Evolutionary conservation across 352 stramenopile genomes (phyloP), one percentile per base, ranked within the genome.

Genomic region (Phytopythium oedochilum): DNA sequence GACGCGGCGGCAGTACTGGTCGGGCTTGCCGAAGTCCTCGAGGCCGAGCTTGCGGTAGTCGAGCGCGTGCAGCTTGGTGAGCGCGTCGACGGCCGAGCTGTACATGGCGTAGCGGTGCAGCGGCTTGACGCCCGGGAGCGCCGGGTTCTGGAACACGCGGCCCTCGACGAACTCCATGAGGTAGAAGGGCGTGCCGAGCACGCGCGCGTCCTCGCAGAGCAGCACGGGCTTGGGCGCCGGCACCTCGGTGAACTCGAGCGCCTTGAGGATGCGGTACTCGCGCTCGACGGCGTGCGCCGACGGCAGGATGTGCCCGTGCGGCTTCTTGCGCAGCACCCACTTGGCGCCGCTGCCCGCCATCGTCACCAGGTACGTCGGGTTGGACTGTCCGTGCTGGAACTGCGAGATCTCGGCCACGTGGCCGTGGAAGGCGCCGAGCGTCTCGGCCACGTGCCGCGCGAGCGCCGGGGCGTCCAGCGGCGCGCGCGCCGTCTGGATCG

Each of bases 351-450:
- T 83, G 47, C 59, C 35, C 23, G 43, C 58, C 75, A 90, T 89
- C 5, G 55, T 74, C 48, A 96, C 53, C 28, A 92, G 68, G 66
- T 94, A 96, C 57, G 87, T 96, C 35, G 87, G 87, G 66, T 96
- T 96, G 12, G 78, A 92, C 61, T 96, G 87, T 7, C 87, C 87
- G 47, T 95, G 78, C 53, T 80, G 63, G 61, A 96, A 96, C 69
- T 96, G 83, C 45, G 70, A 49, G 47, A 96, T 81, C 53, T 75
- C 68, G 32, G 61, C 66, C 50, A 89, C 72, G 29, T 70, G 26
- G 29, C 78, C 78, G 56, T 89, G 73, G 47, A 71, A 74, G 10
- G 61, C 51, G 43, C 78, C 78, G 35, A 89, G 63, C 20, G 59
- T 50, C 36, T 68, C 66, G 44, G 74, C 74, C 52, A 89, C 72